These are phyloP conservation scores for Diaporthe ampelina DNA, from an alignment of 2,329 filamentous ascomycete species.

Conservation along the genomic window DNA sequence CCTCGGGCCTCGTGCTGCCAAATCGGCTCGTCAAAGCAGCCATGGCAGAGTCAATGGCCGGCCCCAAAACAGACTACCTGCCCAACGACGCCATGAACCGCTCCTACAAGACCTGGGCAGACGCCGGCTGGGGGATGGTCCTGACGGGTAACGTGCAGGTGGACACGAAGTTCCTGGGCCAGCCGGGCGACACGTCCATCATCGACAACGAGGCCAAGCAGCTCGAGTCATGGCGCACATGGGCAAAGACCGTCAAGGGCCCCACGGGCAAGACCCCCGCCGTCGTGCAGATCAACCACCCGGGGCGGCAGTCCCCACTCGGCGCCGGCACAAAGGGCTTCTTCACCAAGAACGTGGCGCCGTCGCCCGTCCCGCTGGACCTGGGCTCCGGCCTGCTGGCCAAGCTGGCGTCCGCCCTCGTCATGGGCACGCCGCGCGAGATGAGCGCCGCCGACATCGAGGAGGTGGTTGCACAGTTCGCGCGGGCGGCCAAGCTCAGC, in stretches of 20 bases:
- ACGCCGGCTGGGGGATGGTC: constrained; percentile 66
- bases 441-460: constrained; percentile 69
- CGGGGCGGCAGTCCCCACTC: constrained; percentile 65
- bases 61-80: constrained; percentile 53
- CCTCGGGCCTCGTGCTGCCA: constrained; percentile 67
- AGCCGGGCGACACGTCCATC: constrained; percentile 50
- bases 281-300: constrained; percentile 74
- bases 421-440: constrained; percentile 68
- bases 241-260: constrained; percentile 63
- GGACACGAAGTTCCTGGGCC: constrained; percentile 55
- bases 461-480: constrained; percentile 65
- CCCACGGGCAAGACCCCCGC: constrained; percentile 61
- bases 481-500: constrained; percentile 62
- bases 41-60: constrained; percentile 60
- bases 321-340: constrained; percentile 55
- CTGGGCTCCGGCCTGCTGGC: constrained; percentile 57
- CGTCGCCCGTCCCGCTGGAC: constrained; percentile 57
- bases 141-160: constrained; percentile 65
- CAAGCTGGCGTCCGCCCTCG: constrained; percentile 49
- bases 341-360: constrained; percentile 62
- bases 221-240: constrained; percentile 55
- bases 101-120: constrained; percentile 67
- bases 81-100: constrained; percentile 57
- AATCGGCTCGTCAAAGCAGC: constrained; percentile 69
- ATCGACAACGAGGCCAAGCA: constrained; percentile 50